Evolutionary conservation across 108 stramenopile genomes (phyloP), one percentile per base, ranked within the genome.

Genomic region (Fistulifera solaris): DNA sequence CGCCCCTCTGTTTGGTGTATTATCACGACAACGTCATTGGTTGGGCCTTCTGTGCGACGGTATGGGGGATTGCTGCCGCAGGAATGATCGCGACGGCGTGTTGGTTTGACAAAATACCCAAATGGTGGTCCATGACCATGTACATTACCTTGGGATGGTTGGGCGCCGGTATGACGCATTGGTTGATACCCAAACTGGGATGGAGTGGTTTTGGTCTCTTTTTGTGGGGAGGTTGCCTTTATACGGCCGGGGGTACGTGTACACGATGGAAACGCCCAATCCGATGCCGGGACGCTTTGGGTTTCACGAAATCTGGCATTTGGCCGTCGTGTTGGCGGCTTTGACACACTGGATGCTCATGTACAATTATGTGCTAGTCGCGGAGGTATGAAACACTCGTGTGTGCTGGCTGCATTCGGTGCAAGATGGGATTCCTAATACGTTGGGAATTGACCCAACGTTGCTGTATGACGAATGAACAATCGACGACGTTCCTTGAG

Each of bases 101-200:
- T 22, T 61, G 67, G 26, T 71, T 69, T 35, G 58, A 67, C 43
- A 64, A 70, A 28, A 63, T 81, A 21, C 86, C 81, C 23, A 83
- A 81, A 61, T 87, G 85, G 85, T 38, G 78, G 51, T 66, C 69
- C 38, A 83, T 79, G 79, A 87, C 85, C 48, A 68, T 78, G 67
- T 87, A 87, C 48, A 69, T 87, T 35, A 87, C 85, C n/a, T 53
- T 87, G 48, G 85, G 85, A 28, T 87, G 85, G 85, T 45, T 87
- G 15, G 85, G 85, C 6, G 85, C 69, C 1, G 70, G 73, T 27
- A 59, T 87, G 62, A 62, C 67, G 0, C 63, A 73, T 18, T 87
- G 77, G 68, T 40, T 83, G 14, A 26, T 63, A 0, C 77, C 75
- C 0, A 48, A 54, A 18, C 46, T 87, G 31, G 65, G 70, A 18